A percentile compares a stretch with the other conserved stretches of the same genome.
These are phyloP conservation scores for Stephania cephalantha DNA, from an alignment of 164 flowering plant genomes.

Conservation along the genomic window DNA sequence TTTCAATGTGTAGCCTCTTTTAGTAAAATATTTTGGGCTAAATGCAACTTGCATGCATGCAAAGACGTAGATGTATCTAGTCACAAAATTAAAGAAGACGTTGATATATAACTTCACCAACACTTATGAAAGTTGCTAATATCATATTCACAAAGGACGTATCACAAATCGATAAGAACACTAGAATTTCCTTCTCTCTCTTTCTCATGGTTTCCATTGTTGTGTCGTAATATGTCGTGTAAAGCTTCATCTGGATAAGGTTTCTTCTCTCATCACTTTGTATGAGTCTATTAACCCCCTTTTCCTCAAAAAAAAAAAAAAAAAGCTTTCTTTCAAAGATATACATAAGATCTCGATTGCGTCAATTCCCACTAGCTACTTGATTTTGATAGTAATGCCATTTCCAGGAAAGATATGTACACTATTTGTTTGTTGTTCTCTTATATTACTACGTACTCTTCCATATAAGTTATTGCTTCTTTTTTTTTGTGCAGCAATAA, in stretches of 20 bases:
- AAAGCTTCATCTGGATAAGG: not conserved
- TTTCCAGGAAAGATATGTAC: not conserved
- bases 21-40: too few species aligned
- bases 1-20: too few species aligned
- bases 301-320: not conserved
- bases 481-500: too few species aligned
- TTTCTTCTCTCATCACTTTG: not conserved
- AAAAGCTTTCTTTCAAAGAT: not conserved
- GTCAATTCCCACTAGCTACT: not conserved
- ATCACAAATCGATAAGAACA: not conserved
- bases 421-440: not conserved
- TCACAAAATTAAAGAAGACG: too few species aligned
- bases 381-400: conserved; percentile 4
- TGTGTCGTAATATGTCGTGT: not conserved
- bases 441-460: not conserved
- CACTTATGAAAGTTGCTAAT: not conserved
- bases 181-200: not conserved
- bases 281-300: not conserved
- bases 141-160: not conserved
- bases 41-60: too few species aligned
- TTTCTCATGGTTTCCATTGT: not conserved
- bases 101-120: not conserved
- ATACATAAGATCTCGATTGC: not conserved
- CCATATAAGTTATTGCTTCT: not conserved
- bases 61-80: too few species aligned